Base-by-base conservation (phyloP, 148 eudicot genomes). In the Cornus kousa region DNA sequence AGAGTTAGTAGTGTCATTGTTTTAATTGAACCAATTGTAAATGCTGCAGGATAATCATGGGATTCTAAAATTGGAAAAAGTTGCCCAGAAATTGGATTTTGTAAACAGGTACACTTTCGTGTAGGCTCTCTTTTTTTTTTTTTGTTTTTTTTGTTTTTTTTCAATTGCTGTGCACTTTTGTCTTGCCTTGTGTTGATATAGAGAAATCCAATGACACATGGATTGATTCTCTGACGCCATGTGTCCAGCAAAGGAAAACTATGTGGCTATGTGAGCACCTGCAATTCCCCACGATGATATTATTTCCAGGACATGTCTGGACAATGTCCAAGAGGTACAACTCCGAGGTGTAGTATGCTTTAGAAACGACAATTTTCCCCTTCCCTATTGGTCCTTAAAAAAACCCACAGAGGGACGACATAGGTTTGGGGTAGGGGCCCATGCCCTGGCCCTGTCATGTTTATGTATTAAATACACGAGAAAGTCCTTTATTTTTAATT, bases 1-100 rank as follows among this genome's bases (percentile, higher is more conserved):
- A 20, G 55, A 50, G 74, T 43, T 46, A n/a, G 64, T 46, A n/a
- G 64, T 6, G 43, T 68, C 7, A 72, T 60, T 55, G 14, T 50
- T 73, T 17, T 70, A 37, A 14, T 22, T 83, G 76, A 68, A 72
- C 73, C 65, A 79, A 55, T 72, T 83, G 50, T 80, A 55, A 74
- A 79, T 76, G 32, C 81, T 86, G 77, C 92, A 95, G 99, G 95
- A 91, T 59, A 37, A 67, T 11, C 87, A 86, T 77, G 97, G 94
- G 14, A 80, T 89, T 77, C 64, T 69, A 70, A 88, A 90, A 74
- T 78, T 95, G 78, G 87, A 90, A 78, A 86, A 89, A 71, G 84
- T 85, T 80, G 86, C 93, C 22, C 78, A 65, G 69, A 93, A 83
- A 88, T 71, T 73, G 72, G 94, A 91, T 43, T 95, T 89, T 81